A percentile compares a stretch with the other conserved stretches of the same genome.
Evolutionary conservation across 306 rosid genomes (phyloP).

Genomic region (Pterocarpus macrocarpus): DNA sequence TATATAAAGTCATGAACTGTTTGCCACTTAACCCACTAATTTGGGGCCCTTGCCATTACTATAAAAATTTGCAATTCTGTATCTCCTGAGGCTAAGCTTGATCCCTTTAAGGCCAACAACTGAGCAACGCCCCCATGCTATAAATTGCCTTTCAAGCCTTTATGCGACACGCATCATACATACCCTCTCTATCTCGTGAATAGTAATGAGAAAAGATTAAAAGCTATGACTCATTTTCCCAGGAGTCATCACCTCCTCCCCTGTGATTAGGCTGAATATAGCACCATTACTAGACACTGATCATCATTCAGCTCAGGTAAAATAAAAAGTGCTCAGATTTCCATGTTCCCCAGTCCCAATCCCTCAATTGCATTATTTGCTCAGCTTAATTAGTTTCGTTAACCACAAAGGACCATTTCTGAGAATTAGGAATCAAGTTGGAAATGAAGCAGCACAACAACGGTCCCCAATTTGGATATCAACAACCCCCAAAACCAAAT

Average conservation of each 20-base stretch:
- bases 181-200: constrained; percentile 9
- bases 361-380: constrained; percentile 37
- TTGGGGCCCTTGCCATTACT: background rate
- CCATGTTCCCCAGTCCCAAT: constrained; percentile 12
- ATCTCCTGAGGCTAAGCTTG: background rate
- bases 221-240: background rate
- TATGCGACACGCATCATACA: constrained; percentile 18
- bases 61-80: background rate
- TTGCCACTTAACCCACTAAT: background rate
- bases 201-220: background rate
- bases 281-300: background rate
- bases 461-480: constrained; percentile 62
- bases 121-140: constrained; percentile 40
- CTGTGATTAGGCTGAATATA: background rate
- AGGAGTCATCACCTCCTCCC: background rate
- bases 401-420: constrained; percentile 56
- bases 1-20: background rate
- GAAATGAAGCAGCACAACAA: constrained; percentile 50
- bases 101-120: constrained; percentile 48
- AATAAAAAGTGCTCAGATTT: background rate
- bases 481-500: constrained; percentile 47
- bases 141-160: constrained; percentile 28
- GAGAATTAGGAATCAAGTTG: constrained; percentile 47
- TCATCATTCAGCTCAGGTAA: constrained; percentile 15
- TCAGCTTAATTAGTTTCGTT: constrained; percentile 25